These are phyloP conservation scores for Hygrocybe punicea DNA, from an alignment of 768 basidiomycete species.

Conservation along the genomic window DNA sequence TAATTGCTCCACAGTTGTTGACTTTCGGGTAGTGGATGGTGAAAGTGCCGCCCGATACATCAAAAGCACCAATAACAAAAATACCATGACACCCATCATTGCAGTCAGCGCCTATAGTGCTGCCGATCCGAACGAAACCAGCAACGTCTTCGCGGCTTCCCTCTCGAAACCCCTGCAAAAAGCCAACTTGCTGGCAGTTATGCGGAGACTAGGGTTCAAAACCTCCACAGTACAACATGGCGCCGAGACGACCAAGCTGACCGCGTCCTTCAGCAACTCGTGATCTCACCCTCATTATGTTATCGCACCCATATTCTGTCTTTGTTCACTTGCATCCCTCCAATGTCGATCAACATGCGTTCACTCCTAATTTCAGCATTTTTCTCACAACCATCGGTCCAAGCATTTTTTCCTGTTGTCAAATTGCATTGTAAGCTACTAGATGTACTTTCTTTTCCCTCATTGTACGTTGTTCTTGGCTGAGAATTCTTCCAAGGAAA, in stretches of 20 bases:
- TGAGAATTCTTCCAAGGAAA: conserved; percentile 15
- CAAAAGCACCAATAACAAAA: conserved; percentile 94
- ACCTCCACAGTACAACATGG: conserved; percentile 67
- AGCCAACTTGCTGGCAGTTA: conserved; percentile 70
- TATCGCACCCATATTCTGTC: conserved; percentile 9
- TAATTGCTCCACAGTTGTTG: background rate
- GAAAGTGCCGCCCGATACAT: conserved; percentile 97
- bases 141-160: conserved; percentile 73
- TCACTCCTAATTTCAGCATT: conserved; percentile 16
- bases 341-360: background rate
- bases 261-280: conserved; percentile 37
- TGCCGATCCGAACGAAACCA: conserved; percentile 58
- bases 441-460: conserved; percentile 31
- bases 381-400: conserved; percentile 28
- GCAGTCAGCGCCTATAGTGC: conserved; percentile 87
- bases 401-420: conserved; percentile 20
- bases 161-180: conserved; percentile 89
- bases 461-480: conserved; percentile 8
- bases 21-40: conserved; percentile 66
- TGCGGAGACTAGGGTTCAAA: conserved; percentile 90
- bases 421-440: conserved; percentile 49
- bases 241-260: conserved; percentile 50
- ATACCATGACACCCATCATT: conserved; percentile 87
- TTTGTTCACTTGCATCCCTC: conserved; percentile 8
- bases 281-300: conserved; percentile 25